Percentiles rank a stretch among this genome's conserved stretches.
Evolutionary conservation across 352 stramenopile genomes (phyloP).

Genomic region (Blastocystis sp.): DNA sequence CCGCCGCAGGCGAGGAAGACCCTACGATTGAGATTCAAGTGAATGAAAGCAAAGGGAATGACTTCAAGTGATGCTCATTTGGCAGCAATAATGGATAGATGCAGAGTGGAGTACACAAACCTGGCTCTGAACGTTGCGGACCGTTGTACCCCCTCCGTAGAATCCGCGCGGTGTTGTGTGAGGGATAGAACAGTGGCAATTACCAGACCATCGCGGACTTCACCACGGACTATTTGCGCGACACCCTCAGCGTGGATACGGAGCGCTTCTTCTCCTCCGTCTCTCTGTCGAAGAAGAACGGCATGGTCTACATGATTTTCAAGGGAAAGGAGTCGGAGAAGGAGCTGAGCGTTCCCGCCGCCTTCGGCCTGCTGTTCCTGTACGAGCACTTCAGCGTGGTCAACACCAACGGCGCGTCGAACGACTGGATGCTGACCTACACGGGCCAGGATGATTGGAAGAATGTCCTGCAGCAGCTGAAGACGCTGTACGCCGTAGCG

Average conservation of each 20-base stretch:
- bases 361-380: slow-evolving; percentile 11
- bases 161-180: neutral
- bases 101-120: slow-evolving; percentile 53
- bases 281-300: slow-evolving; percentile 45
- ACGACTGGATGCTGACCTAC: slow-evolving; percentile 34
- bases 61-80: neutral
- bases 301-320: slow-evolving; percentile 42
- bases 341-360: slow-evolving; percentile 24
- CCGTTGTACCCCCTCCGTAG: neutral
- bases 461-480: neutral
- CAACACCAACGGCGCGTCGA: neutral
- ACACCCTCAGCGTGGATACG: slow-evolving; percentile 17
- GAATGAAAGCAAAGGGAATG: slow-evolving; percentile 16
- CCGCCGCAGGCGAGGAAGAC: neutral
- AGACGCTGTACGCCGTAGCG: slow-evolving; percentile 34
- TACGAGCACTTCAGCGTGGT: slow-evolving; percentile 48
- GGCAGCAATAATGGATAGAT: slow-evolving; percentile 16
- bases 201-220: slow-evolving; percentile 18
- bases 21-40: neutral
- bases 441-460: slow-evolving; percentile 10
- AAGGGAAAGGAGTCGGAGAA: slow-evolving; percentile 1
- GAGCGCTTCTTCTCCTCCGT: neutral
- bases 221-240: slow-evolving; percentile 37
- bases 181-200: slow-evolving; percentile 9
- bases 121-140: neutral